These are phyloP conservation scores for Fusarium nisikadoi DNA, from an alignment of 2,329 filamentous ascomycete species.

Conservation along the genomic window DNA sequence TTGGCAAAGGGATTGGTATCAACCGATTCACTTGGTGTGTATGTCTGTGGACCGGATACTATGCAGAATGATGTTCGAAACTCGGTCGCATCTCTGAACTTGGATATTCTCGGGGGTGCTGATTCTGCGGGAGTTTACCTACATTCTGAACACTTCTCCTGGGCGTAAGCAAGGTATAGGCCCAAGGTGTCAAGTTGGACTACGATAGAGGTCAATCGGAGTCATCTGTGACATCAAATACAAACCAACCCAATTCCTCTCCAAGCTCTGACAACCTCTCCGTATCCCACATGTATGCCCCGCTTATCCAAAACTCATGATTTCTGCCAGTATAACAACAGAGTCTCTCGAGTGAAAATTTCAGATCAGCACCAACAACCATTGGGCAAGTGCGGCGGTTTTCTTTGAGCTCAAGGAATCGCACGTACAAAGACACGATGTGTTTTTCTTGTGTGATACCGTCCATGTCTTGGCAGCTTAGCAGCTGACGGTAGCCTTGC, in stretches of 20 bases:
- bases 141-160: neutral
- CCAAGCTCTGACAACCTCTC: neutral
- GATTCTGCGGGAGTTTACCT: neutral
- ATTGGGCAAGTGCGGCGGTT: neutral
- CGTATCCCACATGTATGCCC: neutral
- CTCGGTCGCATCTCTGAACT: neutral
- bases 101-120: neutral
- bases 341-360: neutral
- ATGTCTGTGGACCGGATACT: neutral
- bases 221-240: neutral
- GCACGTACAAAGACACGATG: neutral
- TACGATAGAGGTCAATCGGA: no score
- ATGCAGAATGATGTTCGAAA: conserved; percentile 3
- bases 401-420: neutral
- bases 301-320: neutral
- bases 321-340: accelerated
- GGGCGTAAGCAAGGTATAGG: neutral
- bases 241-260: neutral
- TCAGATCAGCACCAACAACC: neutral
- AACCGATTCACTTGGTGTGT: neutral
- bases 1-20: neutral
- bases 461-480: neutral
- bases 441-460: neutral
- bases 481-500: neutral
- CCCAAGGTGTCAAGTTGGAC: no score